Base-by-base conservation (phyloP, 495 filamentous ascomycete genomes). In the Zalerion maritima region DNA sequence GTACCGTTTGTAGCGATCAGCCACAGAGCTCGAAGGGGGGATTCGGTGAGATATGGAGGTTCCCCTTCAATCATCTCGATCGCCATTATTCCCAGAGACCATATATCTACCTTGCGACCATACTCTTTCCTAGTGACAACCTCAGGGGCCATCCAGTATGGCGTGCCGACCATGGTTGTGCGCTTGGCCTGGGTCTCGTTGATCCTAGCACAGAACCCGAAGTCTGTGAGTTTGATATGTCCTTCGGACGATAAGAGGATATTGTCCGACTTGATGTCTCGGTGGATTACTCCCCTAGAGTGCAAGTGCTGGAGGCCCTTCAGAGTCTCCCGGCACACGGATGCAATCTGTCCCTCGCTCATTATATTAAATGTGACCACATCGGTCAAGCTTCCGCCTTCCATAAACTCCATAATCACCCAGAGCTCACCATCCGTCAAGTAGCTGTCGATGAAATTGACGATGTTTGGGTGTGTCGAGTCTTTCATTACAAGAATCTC, bases 351-450 rank as follows among this genome's bases (percentile, higher is more conserved):
- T 6, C 79, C 81, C 49, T 97, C 89, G 12, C 75, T 81, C 89
- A 97, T 96, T 35, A 94, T 89, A 52, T 97, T 97, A 55, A 89
- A 96, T 7, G 87, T 96, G 21, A 97, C 89, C 15, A 97, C 89
- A 55, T 97, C 89, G 2, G 89, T 97, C 50, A 97, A 57, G 58
- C 84, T 93, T 19, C 89, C 89, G 26, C 89, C 89, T 49, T 97
- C 89, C 89, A 97, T 97, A 41, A 84, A 97, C 50, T 97, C 89
- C 89, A 97, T 97, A 16, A 96, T 84, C 8, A 97, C 89, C 89
- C 89, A 97, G 22, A 97, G 55, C 49, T 97, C 89, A 12, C 87
- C 73, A 3, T 70, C 67, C 21, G 85, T 77, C 13, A 97, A 62
- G 50, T 80, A 96, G 49, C 85, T 93, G 60, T 94, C 89, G 57